Conservation (phyloP, 1,284 basidiomycete species). For the Termitomyces sp. region DNA sequence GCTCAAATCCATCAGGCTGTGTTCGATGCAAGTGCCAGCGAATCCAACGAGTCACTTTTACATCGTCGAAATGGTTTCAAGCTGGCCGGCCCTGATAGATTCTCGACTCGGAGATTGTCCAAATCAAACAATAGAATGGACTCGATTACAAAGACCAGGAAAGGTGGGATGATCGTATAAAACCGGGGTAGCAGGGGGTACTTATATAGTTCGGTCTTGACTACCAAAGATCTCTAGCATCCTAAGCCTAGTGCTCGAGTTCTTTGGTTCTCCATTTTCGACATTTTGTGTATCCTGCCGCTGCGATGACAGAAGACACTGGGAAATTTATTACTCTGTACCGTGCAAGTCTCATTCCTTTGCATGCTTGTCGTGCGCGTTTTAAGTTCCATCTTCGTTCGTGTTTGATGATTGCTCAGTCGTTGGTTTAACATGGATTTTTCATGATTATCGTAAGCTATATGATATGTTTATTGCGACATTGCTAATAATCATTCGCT, state of each 20-base stretch:
- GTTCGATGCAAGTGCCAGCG: neutral
- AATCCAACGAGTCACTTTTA: neutral
- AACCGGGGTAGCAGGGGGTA: neutral
- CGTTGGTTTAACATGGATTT: conserved; percentile 22
- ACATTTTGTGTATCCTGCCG: neutral
- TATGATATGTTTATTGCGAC: neutral
- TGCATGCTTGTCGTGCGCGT: conserved; percentile 33
- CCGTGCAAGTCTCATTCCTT: conserved; percentile 17
- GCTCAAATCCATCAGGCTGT: neutral
- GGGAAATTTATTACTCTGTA: conserved; percentile 7
- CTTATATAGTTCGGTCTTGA: neutral
- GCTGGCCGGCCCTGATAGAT: neutral
- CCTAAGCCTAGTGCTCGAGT: neutral
- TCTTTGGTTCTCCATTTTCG: neutral
- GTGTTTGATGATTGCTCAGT: conserved; percentile 11
- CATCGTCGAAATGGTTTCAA: neutral
- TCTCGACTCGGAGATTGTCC: too few species aligned
- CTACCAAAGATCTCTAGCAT: neutral
- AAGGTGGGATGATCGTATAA: neutral
- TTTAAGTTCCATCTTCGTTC: neutral
- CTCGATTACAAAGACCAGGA: neutral
- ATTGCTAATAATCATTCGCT: neutral
- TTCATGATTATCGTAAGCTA: conserved; percentile 22
- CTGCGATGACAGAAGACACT: neutral
- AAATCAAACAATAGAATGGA: neutral